Evolutionary conservation across 768 basidiomycete genomes (phyloP), one percentile per base, ranked within the genome.

Genomic region (Imleria badia): DNA sequence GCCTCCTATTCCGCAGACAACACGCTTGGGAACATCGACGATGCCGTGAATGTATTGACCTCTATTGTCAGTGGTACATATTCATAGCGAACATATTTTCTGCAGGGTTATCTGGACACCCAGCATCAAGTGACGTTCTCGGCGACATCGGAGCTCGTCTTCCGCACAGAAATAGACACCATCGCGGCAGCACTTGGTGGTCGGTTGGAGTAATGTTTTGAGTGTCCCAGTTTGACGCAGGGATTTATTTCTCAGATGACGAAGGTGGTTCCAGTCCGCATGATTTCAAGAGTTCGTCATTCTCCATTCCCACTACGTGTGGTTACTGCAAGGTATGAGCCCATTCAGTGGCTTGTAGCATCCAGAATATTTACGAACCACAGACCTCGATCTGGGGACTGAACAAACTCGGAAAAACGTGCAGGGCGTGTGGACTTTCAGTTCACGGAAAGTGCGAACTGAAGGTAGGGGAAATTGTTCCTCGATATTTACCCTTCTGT

Each of bases 381-480:
- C 54, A 92, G 90, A 78, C 85, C 11, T 88, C 87, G 9, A 91
- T 94, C 30, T 93, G 91, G 91, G 92, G 91, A 10, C 74, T 93
- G 41, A 87, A 82, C 66, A 92, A 91, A 69, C 88, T 90, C 65
- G 91, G 91, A 33, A 93, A 91, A 73, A 90, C 86, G 7, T 93
- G 91, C 74, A 86, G 78, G 66, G 70, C 76, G 13, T 94, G 92
- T 66, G 84, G 86, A 2, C 70, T 93, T 46, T 86, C 87, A 19
- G 91, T 93, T 8, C 91, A 93, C 67, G 74, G 83, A 44, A 92
- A 89, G 69, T 94, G 92, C 70, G 92, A 93, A 68, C 70, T 94
- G 45, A 94, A 92, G 82, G 91, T 87, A 56, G 15, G 51, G 40
- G 48, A 19, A 39, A 66, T 38, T 30, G 22, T 42, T 45, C 22